phyloP scores from a whole-genome alignment of 2,329 filamentous ascomycete genomes.

The Myrmaecium sp. region DNA sequence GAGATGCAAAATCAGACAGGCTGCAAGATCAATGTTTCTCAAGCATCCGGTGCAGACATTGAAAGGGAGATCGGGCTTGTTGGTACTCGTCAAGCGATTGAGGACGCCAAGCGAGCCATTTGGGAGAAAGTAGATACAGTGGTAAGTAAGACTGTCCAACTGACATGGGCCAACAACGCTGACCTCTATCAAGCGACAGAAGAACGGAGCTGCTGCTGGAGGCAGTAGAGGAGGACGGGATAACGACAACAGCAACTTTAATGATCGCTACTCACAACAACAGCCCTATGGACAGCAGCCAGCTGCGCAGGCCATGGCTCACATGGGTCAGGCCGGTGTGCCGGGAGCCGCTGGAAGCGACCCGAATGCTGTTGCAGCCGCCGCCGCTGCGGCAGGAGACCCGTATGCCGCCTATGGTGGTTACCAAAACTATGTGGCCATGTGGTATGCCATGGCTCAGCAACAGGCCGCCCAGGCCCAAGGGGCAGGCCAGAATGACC shows the following conservation, averaged over 20 bases:
- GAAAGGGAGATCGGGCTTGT: constrained; percentile 79
- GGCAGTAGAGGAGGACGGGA: constrained; percentile 20
- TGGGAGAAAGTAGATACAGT: constrained; percentile 86
- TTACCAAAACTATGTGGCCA: constrained; percentile 61
- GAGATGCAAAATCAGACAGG: constrained; percentile 79
- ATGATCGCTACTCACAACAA: constrained; percentile 31
- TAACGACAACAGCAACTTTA: constrained; percentile 19
- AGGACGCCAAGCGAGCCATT: constrained; percentile 66
- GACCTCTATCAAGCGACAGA: constrained; percentile 25
- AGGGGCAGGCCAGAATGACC: constrained; percentile 9
- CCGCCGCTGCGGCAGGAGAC: constrained; percentile 23
- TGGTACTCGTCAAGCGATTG: constrained; percentile 60
- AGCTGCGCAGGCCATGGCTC: constrained; percentile 12
- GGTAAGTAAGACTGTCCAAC: constrained; percentile 34
- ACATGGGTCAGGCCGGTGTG: constrained; percentile 4
- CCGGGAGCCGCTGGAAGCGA: no score
- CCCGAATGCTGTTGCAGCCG: no score
- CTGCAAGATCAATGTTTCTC: constrained; percentile 90
- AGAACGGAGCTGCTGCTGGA: constrained; percentile 25
- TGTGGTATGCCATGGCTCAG: constrained; percentile 57
- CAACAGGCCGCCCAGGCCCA: constrained; percentile 21
- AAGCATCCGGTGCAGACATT: constrained; percentile 60
- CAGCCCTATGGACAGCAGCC: constrained; percentile 19
- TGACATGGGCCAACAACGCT: constrained; percentile 4
- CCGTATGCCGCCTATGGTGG: constrained; percentile 66